Evolutionary conservation across 129 eudicot genomes (phyloP), one percentile per base, ranked within the genome.

Genomic region (Cynara cardunculus): DNA sequence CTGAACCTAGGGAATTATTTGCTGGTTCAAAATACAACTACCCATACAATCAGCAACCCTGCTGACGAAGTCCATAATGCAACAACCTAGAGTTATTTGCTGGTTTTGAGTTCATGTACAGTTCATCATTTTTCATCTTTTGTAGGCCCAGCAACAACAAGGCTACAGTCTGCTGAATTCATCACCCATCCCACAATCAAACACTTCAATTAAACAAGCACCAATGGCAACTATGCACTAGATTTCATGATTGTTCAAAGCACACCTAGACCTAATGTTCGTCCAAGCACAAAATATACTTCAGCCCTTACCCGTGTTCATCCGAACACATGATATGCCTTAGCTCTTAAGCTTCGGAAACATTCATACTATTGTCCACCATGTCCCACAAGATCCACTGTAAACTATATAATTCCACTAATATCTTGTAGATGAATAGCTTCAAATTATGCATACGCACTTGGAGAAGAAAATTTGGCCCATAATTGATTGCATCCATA

Each of bases 71-170:
- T 30, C 49, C 74, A 18, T 18, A 34, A 70, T 39, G 16, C 74
- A 18, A 32, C 22, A 70, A 70, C 46, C 74, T 70, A 70, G 49
- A 8, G 53, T 2, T 5, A 30, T 70, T 69, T 69, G 22, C 8
- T 27, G 73, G 41, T 69, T 30, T 39, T 70, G 39, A 70, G 25
- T 70, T 30, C 6, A 69, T 7, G 22, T 70, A 30, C 21, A 18
- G 24, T 70, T 70, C 74, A 70, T 70, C 25, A 34, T 14, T 70
- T 70, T 70, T 70, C 34, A 28, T 70, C 74, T 70, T 70, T 70
- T 28, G 26, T 28, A 8, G 62, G 22, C 62, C 62, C 62, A 49
- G 62, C 62, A 18, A 14, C 62, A 49, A 49, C 18, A 44, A 44
- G 61, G 7, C 11, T 31, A n/a, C 41, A 2, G 74, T 18, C 13